Base-by-base conservation (phyloP, 2,329 filamentous ascomycete species). In the Phoma sp. region DNA sequence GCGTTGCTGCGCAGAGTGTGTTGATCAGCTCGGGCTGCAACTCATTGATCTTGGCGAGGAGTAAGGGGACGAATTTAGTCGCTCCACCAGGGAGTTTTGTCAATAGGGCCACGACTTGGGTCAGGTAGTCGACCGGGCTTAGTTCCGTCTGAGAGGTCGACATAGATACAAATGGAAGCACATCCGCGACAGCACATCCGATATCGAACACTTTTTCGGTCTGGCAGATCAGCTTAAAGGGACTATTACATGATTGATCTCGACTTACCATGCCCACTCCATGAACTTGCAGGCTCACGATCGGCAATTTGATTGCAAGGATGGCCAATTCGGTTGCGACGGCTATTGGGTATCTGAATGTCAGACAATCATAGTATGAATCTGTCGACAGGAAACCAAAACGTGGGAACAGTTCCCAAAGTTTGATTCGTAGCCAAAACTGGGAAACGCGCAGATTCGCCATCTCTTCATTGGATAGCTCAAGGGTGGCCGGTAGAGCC, bases 381-480 rank as follows among this genome's bases (percentile, higher is more conserved):
- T 50, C 76, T 73, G 63, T 72, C 24, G 80, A 81, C 25, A 82
- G 74, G 59, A 77, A 83, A 9, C 83, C 81, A 62, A 83, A 85
- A 40, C 80, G 84, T 49, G 83, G 80, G 55, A 79, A 81, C 19
- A 89, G 73, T 63, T 88, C 85, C 87, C 86, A 89, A 1, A 82
- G 77, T 48, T 85, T 82, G 51, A 81, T 84, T 74, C 86, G 85
- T 19, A 90, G 75, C 86, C 87, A 90, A 59, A 86, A 81, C 65
- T 88, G 85, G 64, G 85, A 86, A 2, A 81, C 78, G 19, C 80
- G 77, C 15, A 86, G 70, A 48, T 89, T 86, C 24, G 79, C 75
- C 8, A 84, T 76, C 62, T 83, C 82, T 3, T 80, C 77, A 25
- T 87, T 83, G 2, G 76, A 77, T 48, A 80, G 65, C 40, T 77